Base-by-base conservation (phyloP, 768 basidiomycete genomes). In the Termitomyces sp. region DNA sequence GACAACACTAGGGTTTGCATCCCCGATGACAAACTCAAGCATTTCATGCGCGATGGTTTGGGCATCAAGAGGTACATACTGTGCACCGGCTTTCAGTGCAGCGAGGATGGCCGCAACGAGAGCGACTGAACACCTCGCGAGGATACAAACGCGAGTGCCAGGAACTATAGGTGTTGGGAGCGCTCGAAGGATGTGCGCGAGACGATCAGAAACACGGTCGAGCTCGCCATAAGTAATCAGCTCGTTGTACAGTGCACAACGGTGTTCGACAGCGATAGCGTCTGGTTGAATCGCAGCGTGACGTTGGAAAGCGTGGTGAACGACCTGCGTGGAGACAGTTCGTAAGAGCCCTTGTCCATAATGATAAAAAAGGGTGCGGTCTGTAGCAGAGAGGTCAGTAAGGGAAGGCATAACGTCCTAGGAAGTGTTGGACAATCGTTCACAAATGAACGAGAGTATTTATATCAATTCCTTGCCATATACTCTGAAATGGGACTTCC, bases 61-160 rank as follows among this genome's bases (percentile, higher is more conserved):
- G 8, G 81, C 83, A 63, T 86, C 84, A 33, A 83, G 69, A 5
- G 83, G 84, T 12, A 84, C 78, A 60, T 86, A 86, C 4, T 81
- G 77, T 15, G 75, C 83, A 5, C 83, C 83, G 10, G 81, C 78
- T 62, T 84, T 84, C 39, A 85, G 73, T 13, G 79, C 71, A n/a
- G 77, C 80, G 18, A 85, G 66, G 47, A 86, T 81, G 5, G 77
- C 83, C n/a, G 81, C 68, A 42, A 83, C 73, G 73, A 83, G 78
- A 12, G 71, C 62, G 37, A 85, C 78, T 22, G 79, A 82, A 28
- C 84, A 78, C 57, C 81, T 77, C 7, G 78, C 76, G 16, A 86
- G 73, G 39, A 85, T 69, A 60, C 81, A 82, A 34, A 85, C 78
- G 6, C 83, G 79, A 39, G 77, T 73, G 29, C 79, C 81, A 12